These are phyloP conservation scores for Xylaria polymorpha DNA, from an alignment of 2,329 filamentous ascomycete genomes.

Conservation along the genomic window DNA sequence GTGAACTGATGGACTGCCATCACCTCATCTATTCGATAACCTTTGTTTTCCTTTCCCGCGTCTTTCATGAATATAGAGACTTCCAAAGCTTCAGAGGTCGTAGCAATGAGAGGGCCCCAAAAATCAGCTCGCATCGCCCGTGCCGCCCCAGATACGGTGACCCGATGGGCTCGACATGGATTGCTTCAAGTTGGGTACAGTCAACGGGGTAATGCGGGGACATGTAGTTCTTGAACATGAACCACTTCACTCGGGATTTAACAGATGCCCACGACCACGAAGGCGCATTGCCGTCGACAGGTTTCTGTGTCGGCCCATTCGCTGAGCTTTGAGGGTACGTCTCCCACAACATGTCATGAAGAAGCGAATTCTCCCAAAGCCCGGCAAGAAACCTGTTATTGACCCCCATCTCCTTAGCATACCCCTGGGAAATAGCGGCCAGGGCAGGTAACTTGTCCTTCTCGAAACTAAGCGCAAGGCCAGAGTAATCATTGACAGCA, in stretches of 20 bases:
- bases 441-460: slow-evolving; percentile 34
- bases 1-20: slow-evolving; percentile 30
- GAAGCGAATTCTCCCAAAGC: slow-evolving; percentile 29
- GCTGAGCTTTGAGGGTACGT: slow-evolving; percentile 19
- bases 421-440: slow-evolving; percentile 30
- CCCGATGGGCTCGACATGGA: slow-evolving; percentile 17
- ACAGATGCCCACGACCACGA: slow-evolving; percentile 38
- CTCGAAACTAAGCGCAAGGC: slow-evolving; percentile 31
- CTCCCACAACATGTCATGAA: slow-evolving; percentile 32
- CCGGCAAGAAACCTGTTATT: slow-evolving; percentile 27
- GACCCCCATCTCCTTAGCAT: not conserved
- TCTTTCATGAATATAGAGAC: slow-evolving; percentile 30
- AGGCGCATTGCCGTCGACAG: slow-evolving; percentile 1
- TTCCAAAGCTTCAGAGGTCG: slow-evolving; percentile 24
- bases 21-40: slow-evolving; percentile 4
- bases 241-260: slow-evolving; percentile 28
- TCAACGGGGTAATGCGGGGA: slow-evolving; percentile 14
- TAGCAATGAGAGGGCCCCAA: slow-evolving; percentile 16
- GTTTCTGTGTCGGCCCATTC: slow-evolving; percentile 12
- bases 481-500: slow-evolving; percentile 27
- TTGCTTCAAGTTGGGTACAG: slow-evolving; percentile 9
- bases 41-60: not conserved
- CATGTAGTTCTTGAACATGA: slow-evolving; percentile 30
- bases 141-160: slow-evolving; percentile 19
- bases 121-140: slow-evolving; percentile 9